Percentiles rank a stretch among this genome's conserved stretches.
Evolutionary conservation across 805 yeast genomes (phyloP).

Genomic region (Torulaspora indica): DNA sequence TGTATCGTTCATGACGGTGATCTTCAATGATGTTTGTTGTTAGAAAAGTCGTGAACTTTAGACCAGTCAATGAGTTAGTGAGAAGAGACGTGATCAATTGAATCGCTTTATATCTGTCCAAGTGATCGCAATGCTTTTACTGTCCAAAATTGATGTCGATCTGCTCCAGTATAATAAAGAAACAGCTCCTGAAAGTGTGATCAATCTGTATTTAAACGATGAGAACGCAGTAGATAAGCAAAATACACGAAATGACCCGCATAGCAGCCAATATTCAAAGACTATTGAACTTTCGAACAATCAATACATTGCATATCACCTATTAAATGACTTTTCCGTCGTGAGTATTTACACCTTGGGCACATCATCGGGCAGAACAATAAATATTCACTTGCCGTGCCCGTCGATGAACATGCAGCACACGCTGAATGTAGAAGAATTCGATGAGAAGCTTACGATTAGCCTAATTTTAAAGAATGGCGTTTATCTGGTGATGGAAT

Average conservation of each 20-base stretch:
- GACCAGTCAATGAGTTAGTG: background rate
- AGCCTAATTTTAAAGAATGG: slow-evolving; percentile 31
- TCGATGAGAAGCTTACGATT: slow-evolving; percentile 13
- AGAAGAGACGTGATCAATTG: background rate
- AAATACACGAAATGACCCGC: slow-evolving; percentile 1
- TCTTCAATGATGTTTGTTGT: background rate
- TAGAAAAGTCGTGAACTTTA: background rate
- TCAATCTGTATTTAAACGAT: slow-evolving; percentile 20
- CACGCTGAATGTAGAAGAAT: slow-evolving; percentile 20
- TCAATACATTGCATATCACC: slow-evolving; percentile 28
- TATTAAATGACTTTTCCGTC: slow-evolving; percentile 19
- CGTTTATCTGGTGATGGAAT: slow-evolving; percentile 17
- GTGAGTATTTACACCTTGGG: slow-evolving; percentile 27
- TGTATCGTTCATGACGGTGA: slow-evolving; percentile 7
- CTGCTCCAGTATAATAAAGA: slow-evolving; percentile 20
- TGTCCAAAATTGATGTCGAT: slow-evolving; percentile 31
- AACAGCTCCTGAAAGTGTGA: slow-evolving; percentile 12
- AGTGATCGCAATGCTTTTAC: slow-evolving; percentile 5
- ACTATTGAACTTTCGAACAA: slow-evolving; percentile 17
- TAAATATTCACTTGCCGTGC: slow-evolving; percentile 26
- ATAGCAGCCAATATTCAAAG: slow-evolving; percentile 23
- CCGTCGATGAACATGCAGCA: slow-evolving; percentile 26
- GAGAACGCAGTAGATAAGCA: background rate
- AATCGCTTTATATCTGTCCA: background rate
- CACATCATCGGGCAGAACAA: slow-evolving; percentile 19